Percentiles rank a stretch among this genome's conserved stretches.
Conservation (phyloP, 1,284 basidiomycete species). For the Albatrellus sp. region DNA sequence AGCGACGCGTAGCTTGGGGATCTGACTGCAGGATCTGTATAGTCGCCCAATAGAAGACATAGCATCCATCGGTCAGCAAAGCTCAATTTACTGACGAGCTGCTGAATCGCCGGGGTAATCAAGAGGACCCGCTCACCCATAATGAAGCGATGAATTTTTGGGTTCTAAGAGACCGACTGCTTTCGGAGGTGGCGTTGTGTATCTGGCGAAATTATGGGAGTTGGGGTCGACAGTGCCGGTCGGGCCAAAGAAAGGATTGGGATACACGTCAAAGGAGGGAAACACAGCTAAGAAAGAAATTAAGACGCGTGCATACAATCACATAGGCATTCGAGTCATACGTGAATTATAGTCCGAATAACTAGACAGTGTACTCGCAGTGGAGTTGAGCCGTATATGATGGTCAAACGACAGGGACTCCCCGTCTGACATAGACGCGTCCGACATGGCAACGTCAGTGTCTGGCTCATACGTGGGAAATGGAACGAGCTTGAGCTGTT, state of each 20-base stretch:
- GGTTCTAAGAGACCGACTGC: conserved; percentile 58
- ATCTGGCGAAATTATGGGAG: conserved; percentile 33
- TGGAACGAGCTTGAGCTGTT: conserved; percentile 61
- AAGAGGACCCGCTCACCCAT: conserved; percentile 43
- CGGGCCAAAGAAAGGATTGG: conserved; percentile 30
- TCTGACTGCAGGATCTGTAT: conserved; percentile 48
- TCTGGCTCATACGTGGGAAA: conserved; percentile 53
- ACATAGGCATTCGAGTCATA: conserved; percentile 16
- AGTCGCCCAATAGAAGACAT: conserved; percentile 4
- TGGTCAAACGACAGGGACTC: conserved; percentile 36
- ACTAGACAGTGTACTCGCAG: conserved; percentile 46
- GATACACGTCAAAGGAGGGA: conserved; percentile 52
- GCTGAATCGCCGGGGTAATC: background rate
- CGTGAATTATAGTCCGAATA: conserved; percentile 27
- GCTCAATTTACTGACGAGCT: conserved; percentile 6
- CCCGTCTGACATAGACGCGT: conserved; percentile 26
- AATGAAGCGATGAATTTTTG: conserved; percentile 45
- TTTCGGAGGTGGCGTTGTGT: conserved; percentile 21
- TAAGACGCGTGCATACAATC: conserved; percentile 6
- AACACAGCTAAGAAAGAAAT: conserved; percentile 33
- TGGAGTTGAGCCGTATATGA: conserved; percentile 56
- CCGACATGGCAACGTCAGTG: conserved; percentile 57
- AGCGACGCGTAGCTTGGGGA: conserved; percentile 42
- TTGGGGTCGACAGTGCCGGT: conserved; percentile 35
- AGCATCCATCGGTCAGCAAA: conserved; percentile 12